Base-by-base conservation (phyloP, 371 early-diverging fungal species). In the Syncephalis fuscata region DNA sequence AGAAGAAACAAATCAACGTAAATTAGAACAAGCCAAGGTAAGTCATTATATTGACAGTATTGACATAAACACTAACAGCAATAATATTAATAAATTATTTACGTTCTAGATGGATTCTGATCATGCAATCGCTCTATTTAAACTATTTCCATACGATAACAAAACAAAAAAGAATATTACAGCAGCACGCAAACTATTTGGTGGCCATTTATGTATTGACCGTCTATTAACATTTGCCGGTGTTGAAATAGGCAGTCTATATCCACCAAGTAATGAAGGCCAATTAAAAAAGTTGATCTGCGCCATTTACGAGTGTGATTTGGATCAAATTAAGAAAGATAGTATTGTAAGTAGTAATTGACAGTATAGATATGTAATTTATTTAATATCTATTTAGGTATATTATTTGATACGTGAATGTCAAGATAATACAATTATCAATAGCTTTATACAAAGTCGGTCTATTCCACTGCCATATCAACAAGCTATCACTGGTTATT, bases 141-240 rank as follows among this genome's bases (percentile, higher is more conserved):
- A 4, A 11, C 4, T 32, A 32, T 32, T 32, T 11, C 32, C 32
- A 4, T 32, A 32, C 11, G 11, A 4, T 4, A 32, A 4, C 4
- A 32, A 32, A 11, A 32, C 4, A 11, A 32, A 32, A 7, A 32
- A 32, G 11, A 4, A 32, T 7, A 32, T 32, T 11, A 11, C 32
- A 7, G 11, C 11, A 7, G 11, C 32, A 11, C 32, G 32, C 11
- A 32, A 32, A 32, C 32, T 4, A 32, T 32, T 32, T 11, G 24
- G 38, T 53, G 16, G 39, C 23, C n/a, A 51, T 14, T 40, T 52
- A 23, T 43, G 39, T 48, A 39, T 38, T 48, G 46, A 52, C 16
- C 39, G 26, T 2, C 26, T 40, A 17, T 38, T 49, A 7, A 43
- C 20, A 20, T 39, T 24, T 17, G 40, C 50, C n/a, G 48, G 48